Percentiles rank a stretch among this genome's conserved stretches.
phyloP scores from a whole-genome alignment of 106 monocot species.

The Apostasia shenzhenica region DNA sequence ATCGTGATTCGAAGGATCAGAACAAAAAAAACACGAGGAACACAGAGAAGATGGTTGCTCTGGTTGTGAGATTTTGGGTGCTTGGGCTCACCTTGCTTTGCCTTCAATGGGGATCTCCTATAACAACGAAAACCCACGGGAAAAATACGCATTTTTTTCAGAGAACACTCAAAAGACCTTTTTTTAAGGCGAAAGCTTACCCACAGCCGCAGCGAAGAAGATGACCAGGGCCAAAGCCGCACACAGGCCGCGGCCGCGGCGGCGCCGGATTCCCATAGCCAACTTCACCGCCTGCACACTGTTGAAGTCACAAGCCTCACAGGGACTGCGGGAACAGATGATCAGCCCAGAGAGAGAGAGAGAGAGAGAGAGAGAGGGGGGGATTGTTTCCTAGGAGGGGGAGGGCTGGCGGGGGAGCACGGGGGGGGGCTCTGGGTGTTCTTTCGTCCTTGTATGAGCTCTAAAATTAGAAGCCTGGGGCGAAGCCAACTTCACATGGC shows the following conservation, averaged over 20 bases:
- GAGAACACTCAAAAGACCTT: neutral
- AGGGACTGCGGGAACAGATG: no score
- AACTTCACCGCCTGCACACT: neutral
- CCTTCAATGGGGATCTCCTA: neutral
- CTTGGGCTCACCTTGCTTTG: neutral
- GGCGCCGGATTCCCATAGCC: neutral
- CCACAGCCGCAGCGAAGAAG: constrained; percentile 1
- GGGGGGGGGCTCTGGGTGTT: neutral
- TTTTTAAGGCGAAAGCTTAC: neutral
- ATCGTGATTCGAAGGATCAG: no score
- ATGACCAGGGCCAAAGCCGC: neutral
- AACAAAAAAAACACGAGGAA: no score
- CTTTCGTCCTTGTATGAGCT: neutral
- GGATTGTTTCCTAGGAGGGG: neutral
- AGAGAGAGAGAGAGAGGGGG: neutral
- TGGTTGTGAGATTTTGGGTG: no score
- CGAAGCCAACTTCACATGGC: constrained; percentile 7
- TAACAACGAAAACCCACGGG: neutral
- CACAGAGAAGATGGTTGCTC: no score
- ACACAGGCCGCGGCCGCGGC: neutral
- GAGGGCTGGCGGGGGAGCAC: neutral
- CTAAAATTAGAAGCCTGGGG: constrained; percentile 2
- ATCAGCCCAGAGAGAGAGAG: neutral
- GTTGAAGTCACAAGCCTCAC: neutral
- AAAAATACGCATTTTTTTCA: neutral